Evolutionary conservation across 2,329 filamentous ascomycete genomes (phyloP), one percentile per base, ranked within the genome.

Genomic region (Phyllosticta citribraziliensis): DNA sequence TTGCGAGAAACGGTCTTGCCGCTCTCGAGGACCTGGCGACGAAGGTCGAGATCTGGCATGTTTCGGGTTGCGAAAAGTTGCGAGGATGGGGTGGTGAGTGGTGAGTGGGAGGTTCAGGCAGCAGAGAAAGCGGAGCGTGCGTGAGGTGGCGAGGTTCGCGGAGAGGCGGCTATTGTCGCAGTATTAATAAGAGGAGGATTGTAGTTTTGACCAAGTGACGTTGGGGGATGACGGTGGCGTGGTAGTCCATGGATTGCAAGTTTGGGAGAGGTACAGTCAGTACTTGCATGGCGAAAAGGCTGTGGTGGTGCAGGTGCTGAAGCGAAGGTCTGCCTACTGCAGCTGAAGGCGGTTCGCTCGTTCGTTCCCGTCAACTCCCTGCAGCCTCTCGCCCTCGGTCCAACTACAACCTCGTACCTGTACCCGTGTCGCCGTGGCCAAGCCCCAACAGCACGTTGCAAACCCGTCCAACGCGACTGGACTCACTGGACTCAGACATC

Each of bases 1-100:
- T 89, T 90, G 68, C 80, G 82, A 55, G 88, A 90, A 35, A 84
- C 75, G 17, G 87, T 91, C 77, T 91, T 91, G 70, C 83, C 82
- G 75, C 84, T 85, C 74, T 87, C 85, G 62, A 89, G 82, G 57
- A 84, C 86, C 73, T 88, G 86, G 70, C 88, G 86, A 67, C 85
- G 74, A 55, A 80, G 73, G 63, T 74, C 70, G 64, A 69, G 79
- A 60, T 87, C 84, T 69, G 81, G 84, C 84, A 88, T 88, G 33
- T 57, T 54, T 58, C 19, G 70, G 69, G 35, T 27, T 64, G 66
- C 56, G 61, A n/a, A 17, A 22, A 24, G 62, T 33, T n/a, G 6
- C 20, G 50, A 9, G 56, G 25, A 17, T 30, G 27, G 25, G 6
- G 24, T 30, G 62, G 35, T 40, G 25, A 47, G 24, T 30, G 62